Base-by-base conservation (phyloP, 2,329 filamentous ascomycete species). In the Neopestalotiopsis sp. region DNA sequence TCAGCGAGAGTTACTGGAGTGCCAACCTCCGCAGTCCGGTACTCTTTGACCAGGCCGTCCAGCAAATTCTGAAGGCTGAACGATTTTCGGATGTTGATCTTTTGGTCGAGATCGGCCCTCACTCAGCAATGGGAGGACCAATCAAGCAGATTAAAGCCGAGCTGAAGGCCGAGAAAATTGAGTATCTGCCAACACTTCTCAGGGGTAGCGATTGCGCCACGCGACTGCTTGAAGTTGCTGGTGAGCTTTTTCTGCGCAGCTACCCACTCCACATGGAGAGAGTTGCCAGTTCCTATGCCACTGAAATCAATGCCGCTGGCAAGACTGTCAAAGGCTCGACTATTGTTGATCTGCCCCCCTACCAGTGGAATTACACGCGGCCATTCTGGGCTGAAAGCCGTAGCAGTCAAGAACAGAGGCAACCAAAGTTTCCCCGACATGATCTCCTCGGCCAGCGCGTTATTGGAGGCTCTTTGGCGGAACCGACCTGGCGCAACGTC, bases 291-390 rank as follows among this genome's bases (percentile, higher is more conserved):
- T 65, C 65, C 4, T 66, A 65, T 12, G 24, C 24, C 24, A 24
- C 24, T 24, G 24, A 24, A 24, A 24, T 24, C 24, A 24, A 24
- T 24, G 24, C 24, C 24, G 24, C 24, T 2, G 24, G 24, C 24
- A 24, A 24, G 24, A 24, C 24, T 24, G 24, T 24, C 24, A 24
- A 24, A 24, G 38, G 65, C 13, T 66, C 66, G 67, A 63, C 57
- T 20, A 68, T 77, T 5, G 74, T 77, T 7, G 75, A 78, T 56
- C 69, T 79, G 17, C 77, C 77, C 0, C 71, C 73, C 2, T 79
- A 79, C 69, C 74, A 75, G 58, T 79, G 75, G 75, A 74, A 74
- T 34, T 75, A 78, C 32, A 67, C 70, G 32, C 68, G 68, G 38
- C 57, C 57, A 1, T 72, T 72, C 65, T 77, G 73, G 74, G 67